Percentiles rank a stretch among this genome's conserved stretches.
These are phyloP conservation scores for Rhizopogon rudus DNA, from an alignment of 768 basidiomycete species.

Conservation along the genomic window DNA sequence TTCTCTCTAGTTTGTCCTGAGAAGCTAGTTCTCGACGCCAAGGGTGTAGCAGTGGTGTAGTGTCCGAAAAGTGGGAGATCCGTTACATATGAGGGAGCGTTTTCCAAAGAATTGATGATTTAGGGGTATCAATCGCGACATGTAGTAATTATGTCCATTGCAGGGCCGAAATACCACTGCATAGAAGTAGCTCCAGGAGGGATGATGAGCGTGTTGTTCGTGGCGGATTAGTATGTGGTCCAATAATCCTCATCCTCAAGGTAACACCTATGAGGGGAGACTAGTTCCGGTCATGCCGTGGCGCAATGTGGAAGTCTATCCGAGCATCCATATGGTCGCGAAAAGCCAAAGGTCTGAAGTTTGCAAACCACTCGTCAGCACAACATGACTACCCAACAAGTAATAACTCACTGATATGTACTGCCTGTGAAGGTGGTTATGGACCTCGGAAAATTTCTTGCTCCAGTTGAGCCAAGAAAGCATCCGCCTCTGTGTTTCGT, in stretches of 20 bases:
- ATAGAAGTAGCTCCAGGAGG: neutral
- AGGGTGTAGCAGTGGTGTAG: neutral
- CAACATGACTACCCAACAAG: too few species aligned
- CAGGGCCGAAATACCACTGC: neutral
- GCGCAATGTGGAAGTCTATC: neutral
- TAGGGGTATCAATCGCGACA: neutral
- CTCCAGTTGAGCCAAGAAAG: constrained; percentile 63
- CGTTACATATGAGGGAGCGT: neutral
- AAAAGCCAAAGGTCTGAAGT: neutral
- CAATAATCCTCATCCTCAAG: neutral
- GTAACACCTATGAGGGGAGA: neutral
- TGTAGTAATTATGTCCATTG: neutral
- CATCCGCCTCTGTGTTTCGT: constrained; percentile 44
- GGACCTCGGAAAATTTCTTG: constrained; percentile 45
- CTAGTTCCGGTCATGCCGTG: neutral
- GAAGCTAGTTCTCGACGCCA: constrained; percentile 38
- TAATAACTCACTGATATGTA: neutral
- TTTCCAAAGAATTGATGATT: neutral
- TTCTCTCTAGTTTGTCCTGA: constrained; percentile 48
- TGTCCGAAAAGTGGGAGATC: neutral
- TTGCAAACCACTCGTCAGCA: neutral
- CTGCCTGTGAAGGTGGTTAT: neutral
- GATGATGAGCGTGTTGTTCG: neutral
- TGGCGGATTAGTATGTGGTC: neutral
- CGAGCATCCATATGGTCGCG: neutral